Evolutionary conservation across 257 asterid genomes (phyloP), one percentile per base, ranked within the genome.

Genomic region (Mentha longifolia): DNA sequence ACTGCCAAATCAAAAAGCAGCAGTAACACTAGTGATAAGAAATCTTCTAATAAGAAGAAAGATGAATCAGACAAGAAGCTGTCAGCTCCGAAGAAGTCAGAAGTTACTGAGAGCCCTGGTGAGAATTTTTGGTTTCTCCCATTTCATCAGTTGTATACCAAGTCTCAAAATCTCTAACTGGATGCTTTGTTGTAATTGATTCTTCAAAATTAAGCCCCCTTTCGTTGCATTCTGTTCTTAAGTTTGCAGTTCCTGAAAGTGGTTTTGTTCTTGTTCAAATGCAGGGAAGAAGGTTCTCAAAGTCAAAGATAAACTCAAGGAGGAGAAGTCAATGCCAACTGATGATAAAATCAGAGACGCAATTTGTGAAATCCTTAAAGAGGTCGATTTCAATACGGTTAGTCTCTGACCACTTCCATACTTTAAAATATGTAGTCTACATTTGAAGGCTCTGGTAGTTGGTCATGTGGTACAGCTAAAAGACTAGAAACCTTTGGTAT

Each of bases 341-440:
- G 83, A 88, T 55, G 83, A 84, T 70, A 84, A 85, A 64, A 83
- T 85, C 30, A 78, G 68, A 65, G 68, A 61, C 17, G 81, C 82
- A 4, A 79, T 86, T 54, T 73, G 85, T 77, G 84, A 80, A 68
- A 82, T 82, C 57, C 87, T 88, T 43, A 85, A 85, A 62, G 88
- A 79, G 57, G 91, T 88, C 9, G 89, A 88, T 77, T 88, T 88
- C 81, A 84, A 80, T 72, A 88, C 88, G 77, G 95, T 86, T 68
- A 63, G 92, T 70, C n/a, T 58, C 55, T 54, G 33, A 30, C 52
- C 7, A 25, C 70, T 63, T 54, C 16, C 50, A n/a, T 17, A 22
- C 41, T 39, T 12, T 56, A 19, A 15, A 45, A 43, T 17, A 37
- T 11, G 9, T 31, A 31, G 11, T 70, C 55, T 70, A 31, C 54